phyloP scores from a whole-genome alignment of 164 flowering plant species.

The Nymphaea thermarum region DNA sequence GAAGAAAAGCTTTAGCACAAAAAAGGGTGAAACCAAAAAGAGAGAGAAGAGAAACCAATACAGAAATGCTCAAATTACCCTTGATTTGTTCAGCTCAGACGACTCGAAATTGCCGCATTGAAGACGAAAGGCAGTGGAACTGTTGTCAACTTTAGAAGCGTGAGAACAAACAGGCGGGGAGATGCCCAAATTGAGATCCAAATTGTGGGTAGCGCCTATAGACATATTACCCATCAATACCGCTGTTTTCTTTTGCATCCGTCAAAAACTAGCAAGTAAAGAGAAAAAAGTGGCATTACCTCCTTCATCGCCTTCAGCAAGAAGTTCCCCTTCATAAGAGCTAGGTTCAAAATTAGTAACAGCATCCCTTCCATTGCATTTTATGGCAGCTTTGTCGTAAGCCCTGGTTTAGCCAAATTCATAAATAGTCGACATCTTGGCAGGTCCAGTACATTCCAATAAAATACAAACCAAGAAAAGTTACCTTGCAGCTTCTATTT shows the following conservation, averaged over 20 bases:
- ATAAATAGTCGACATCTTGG: not conserved
- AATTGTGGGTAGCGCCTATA: slow-evolving; percentile 33
- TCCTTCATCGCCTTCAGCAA: slow-evolving; percentile 23
- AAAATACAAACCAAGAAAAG: not conserved
- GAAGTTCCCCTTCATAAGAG: slow-evolving; percentile 24
- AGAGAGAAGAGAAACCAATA: not conserved
- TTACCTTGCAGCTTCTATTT: slow-evolving; percentile 96
- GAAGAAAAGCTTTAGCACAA: not conserved
- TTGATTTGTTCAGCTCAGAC: slow-evolving; percentile 18
- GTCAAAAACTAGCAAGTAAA: not conserved
- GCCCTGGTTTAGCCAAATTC: slow-evolving; percentile 52
- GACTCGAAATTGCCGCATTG: slow-evolving; percentile 18
- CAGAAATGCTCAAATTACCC: slow-evolving; percentile 20
- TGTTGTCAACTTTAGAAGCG: slow-evolving; percentile 18
- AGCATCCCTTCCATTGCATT: slow-evolving; percentile 83
- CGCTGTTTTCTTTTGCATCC: not conserved
- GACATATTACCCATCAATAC: not conserved
- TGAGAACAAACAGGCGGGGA: slow-evolving; percentile 27
- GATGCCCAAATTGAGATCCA: slow-evolving; percentile 59
- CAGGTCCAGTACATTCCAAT: not conserved
- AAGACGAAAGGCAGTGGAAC: slow-evolving; percentile 14
- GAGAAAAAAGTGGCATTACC: slow-evolving; percentile 20
- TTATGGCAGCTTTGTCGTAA: slow-evolving; percentile 90
- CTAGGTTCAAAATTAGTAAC: slow-evolving; percentile 87
- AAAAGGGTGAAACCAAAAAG: not conserved